phyloP scores from a whole-genome alignment of 768 basidiomycete species.

The Leccinum ochraceum region DNA sequence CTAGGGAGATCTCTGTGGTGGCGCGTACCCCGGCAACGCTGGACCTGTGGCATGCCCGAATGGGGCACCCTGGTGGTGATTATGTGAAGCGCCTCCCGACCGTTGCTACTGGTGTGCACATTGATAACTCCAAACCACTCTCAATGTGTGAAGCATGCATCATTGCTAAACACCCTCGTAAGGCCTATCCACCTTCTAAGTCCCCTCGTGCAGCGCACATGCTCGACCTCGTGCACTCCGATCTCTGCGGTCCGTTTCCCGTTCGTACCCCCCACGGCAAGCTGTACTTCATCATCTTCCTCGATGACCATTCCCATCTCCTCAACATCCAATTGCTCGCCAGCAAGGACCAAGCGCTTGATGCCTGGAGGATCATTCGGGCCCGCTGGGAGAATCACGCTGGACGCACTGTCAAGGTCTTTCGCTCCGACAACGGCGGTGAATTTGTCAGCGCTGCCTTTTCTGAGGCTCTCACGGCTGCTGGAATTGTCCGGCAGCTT shows the following conservation, averaged over 20 bases:
- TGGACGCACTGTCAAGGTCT: not conserved
- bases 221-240: constrained; percentile 30
- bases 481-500: constrained; percentile 25
- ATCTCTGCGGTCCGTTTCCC: constrained; percentile 28
- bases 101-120: not conserved
- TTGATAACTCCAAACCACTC: not conserved
- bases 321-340: not conserved
- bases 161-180: constrained; percentile 5
- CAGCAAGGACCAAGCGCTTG: not conserved
- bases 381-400: not conserved
- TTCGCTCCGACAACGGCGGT: constrained; percentile 4
- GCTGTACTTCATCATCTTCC: constrained; percentile 18
- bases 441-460: constrained; percentile 1
- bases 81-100: not conserved
- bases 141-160: not conserved
- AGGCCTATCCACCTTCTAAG: not conserved
- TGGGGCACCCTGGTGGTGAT: not conserved
- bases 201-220: not conserved
- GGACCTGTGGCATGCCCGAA: not conserved
- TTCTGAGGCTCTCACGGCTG: not conserved
- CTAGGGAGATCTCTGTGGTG: not conserved
- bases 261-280: constrained; percentile 13
- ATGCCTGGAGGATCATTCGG: not conserved
- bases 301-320: constrained; percentile 12
- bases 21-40: not conserved